Evolutionary conservation across 176 grass and related monocot genomes (phyloP), one percentile per base, ranked within the genome.

Genomic region (Dendrocalamus sinicus): DNA sequence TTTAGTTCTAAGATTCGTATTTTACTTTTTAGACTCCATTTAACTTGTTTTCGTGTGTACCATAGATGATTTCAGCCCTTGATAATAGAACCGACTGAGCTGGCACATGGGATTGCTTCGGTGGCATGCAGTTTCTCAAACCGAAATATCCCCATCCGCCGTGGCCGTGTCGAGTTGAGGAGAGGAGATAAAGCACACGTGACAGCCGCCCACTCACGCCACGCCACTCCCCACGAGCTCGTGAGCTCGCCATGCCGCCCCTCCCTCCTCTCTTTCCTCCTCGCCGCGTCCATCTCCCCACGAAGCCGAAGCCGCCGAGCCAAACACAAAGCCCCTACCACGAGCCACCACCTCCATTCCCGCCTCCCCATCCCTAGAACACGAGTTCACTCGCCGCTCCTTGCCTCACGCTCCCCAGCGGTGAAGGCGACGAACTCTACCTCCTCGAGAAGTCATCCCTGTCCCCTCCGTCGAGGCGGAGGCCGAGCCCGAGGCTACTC

Each of bases 401-500:
- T 54, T 35, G 79, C 76, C 84, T 24, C 69, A 4, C 48, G 32
- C 32, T 32, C 75, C 5, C 30, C 88, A 3, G 32, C 3, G 2
- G 48, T 0, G 81, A 57, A 15, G 52, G 75, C n/a, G 91, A 86
- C 72, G 89, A 94, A 39, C 72, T 91, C 47, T 85, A 95, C 48
- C 91, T 95, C 9, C 89, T 93, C n/a, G 91, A 90, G 2, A 97
- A 97, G 78, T 92, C 94, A 0, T 91, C 37, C 28, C 92, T 87
- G 3, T 79, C 50, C 73, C 85, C 0, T 17, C 81, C 67, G 1
- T 54, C 4, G 30, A 22, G 0, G 47, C 72, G 2, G 32, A 32
- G 32, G 32, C 2, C 50, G 50, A 77, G 12, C 53, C 47, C 1
- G 84, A 68, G 50, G 19, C 77, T 24, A 45, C 76, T 23, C 86